Conservation (phyloP, 1,284 basidiomycete species). For the Neolentinus lepideus region DNA sequence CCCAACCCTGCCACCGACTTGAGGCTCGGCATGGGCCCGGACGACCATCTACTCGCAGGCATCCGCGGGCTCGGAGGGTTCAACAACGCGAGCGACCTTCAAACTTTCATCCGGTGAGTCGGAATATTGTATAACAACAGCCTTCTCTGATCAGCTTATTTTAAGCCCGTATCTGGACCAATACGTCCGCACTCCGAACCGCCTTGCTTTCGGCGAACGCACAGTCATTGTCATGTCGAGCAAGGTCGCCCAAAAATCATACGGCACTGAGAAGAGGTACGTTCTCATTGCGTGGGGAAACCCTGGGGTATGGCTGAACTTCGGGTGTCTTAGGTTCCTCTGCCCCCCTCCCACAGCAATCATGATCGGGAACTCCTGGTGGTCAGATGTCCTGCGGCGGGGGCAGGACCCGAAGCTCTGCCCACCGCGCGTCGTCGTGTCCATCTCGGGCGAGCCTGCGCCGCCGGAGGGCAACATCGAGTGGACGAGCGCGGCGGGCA, state of each 20-base stretch:
- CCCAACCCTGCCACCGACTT: conserved; percentile 46
- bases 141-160: conserved; percentile 2
- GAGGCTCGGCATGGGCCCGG: conserved; percentile 48
- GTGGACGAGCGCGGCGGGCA: conserved; percentile 79
- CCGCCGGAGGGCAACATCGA: conserved; percentile 80
- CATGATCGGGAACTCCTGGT: conserved; percentile 94
- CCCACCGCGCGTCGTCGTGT: conserved; percentile 81
- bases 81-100: conserved; percentile 61
- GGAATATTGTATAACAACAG: no score
- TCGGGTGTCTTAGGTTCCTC: conserved; percentile 53
- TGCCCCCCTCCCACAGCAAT: conserved; percentile 95
- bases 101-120: conserved; percentile 71
- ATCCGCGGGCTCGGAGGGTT: conserved; percentile 48
- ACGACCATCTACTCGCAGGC: conserved; percentile 57
- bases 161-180: conserved; percentile 71
- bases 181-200: conserved; percentile 80
- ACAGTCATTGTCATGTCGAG: conserved; percentile 95
- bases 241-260: conserved; percentile 95
- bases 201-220: conserved; percentile 86
- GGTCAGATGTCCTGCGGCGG: conserved; percentile 67
- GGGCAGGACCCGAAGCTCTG: conserved; percentile 69
- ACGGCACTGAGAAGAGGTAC: conserved; percentile 90
- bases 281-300: conserved; percentile 11
- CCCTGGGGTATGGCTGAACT: neutral
- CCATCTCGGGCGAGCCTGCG: conserved; percentile 84